Evolutionary conservation across 2,329 filamentous ascomycete species (phyloP), one percentile per base, ranked within the genome.

Genomic region (Xylaria arbuscula): DNA sequence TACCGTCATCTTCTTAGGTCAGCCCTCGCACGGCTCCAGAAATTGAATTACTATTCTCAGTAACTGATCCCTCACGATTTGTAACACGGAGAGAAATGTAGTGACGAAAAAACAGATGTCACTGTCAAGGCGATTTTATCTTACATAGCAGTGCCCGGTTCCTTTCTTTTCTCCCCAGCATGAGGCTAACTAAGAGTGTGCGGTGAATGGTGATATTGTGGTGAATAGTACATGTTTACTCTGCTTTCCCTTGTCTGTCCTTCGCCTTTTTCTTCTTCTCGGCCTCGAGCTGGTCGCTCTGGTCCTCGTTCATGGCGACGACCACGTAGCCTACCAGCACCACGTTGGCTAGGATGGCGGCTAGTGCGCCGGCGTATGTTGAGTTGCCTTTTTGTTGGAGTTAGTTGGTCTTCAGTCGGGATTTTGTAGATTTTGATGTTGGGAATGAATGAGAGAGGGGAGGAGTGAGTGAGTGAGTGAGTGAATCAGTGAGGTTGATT

Each of bases 261-360:
- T 88, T 88, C 80, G 69, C 67, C 48, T 71, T 68, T 48, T 76
- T 76, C 74, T 81, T 82, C 69, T 81, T 82, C 69, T 75, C 74
- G 48, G 83, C 83, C 68, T 83, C 83, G 42, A 76, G 69, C 72
- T 81, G 80, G 19, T 87, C 85, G 2, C 82, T 81, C 73, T 87
- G 83, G 76, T 98, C 96, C 79, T 99, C 96, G 69, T 87, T 90
- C 87, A 97, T 94, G 3, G 96, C 96, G 22, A 97, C 93, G 65
- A 98, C 83, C 51, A 98, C 89, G 80, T 98, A 99, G n/a, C 87
- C 89, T 66, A 98, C 87, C 59, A 99, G 83, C 3, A 99, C 93
- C 1, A 97, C 87, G 75, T 99, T 99, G 13, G 96, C 96, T 79
- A 97, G 89, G 59, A 98, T 82, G 22, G 96, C 96, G 1, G 96